A percentile compares a stretch with the other conserved stretches of the same genome.
Evolutionary conservation across 192 early-diverging fungal species (phyloP).

Genomic region (Coemansia sp.): DNA sequence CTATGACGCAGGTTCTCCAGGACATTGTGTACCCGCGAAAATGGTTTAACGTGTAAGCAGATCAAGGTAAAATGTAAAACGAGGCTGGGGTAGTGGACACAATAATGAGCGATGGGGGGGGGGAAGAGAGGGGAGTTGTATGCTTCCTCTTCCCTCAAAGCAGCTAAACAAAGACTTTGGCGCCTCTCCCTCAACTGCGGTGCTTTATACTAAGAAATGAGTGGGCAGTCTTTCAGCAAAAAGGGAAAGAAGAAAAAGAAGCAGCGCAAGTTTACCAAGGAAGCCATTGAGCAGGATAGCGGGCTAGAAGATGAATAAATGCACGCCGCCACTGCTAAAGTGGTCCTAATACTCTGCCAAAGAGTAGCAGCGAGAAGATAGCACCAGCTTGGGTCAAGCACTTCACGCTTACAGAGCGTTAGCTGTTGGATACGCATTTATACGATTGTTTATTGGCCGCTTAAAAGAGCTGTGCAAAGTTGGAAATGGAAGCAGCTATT

Average conservation of each 20-base stretch:
- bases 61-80: background rate
- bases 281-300: background rate
- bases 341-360: too few relatives aligned
- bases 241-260: background rate
- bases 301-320: too few relatives aligned
- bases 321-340: too few relatives aligned
- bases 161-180: background rate
- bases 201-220: background rate
- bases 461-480: background rate
- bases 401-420: background rate
- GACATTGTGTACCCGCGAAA: background rate
- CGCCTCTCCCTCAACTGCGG: background rate
- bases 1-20: background rate
- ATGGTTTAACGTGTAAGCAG: background rate
- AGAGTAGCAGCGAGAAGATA: background rate
- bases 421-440: background rate
- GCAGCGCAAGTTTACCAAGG: background rate
- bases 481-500: background rate
- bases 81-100: too few relatives aligned
- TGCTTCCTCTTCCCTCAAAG: background rate
- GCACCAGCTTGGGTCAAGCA: background rate
- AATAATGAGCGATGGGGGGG: background rate
- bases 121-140: background rate
- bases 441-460: background rate
- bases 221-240: background rate